A percentile compares a stretch with the other conserved stretches of the same genome.
These are phyloP conservation scores for Aspergillus transmontanensis DNA, from an alignment of 2,329 filamentous ascomycete genomes.

Conservation along the genomic window DNA sequence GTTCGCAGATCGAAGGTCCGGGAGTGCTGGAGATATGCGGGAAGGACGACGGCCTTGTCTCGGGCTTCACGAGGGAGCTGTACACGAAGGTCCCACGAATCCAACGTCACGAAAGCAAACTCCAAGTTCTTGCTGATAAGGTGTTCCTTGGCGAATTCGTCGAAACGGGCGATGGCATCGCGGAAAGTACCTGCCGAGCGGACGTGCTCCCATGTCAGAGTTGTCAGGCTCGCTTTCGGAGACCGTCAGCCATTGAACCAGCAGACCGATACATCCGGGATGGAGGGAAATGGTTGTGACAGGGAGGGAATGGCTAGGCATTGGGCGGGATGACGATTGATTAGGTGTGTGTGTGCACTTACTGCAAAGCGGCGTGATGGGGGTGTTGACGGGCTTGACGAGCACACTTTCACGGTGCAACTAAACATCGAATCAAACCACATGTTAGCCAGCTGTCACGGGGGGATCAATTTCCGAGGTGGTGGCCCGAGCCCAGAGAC, in stretches of 20 bases:
- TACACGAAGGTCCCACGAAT: constrained; percentile 97
- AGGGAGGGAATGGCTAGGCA: constrained; percentile 3
- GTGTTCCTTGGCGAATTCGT: constrained; percentile 89
- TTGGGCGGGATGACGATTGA: constrained; percentile 11
- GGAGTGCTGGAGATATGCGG: constrained; percentile 95
- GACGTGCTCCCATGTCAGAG: constrained; percentile 98
- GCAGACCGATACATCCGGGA: constrained; percentile 22
- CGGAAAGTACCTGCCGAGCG: constrained; percentile 96
- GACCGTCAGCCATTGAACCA: constrained; percentile 31
- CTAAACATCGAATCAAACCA: constrained; percentile 53
- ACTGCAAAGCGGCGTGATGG: constrained; percentile 98
- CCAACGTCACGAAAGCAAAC: constrained; percentile 97
- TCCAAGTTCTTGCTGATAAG: constrained; percentile 88
- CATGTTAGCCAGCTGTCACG: neutral
- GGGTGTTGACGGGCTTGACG: constrained; percentile 97
- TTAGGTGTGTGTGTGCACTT: constrained; percentile 54
- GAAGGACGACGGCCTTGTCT: constrained; percentile 95
- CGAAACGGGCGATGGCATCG: constrained; percentile 93
- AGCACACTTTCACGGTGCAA: constrained; percentile 93
- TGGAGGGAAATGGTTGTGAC: constrained; percentile 1
- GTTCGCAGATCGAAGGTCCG: constrained; percentile 95
- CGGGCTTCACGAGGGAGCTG: constrained; percentile 96
- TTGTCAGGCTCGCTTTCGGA: constrained; percentile 83
- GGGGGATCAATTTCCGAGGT: neutral
- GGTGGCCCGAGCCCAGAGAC: neutral